A percentile compares a stretch with the other conserved stretches of the same genome.
Conservation (phyloP, 2,329 filamentous ascomycete genomes). For the Elsinoe batatas region DNA sequence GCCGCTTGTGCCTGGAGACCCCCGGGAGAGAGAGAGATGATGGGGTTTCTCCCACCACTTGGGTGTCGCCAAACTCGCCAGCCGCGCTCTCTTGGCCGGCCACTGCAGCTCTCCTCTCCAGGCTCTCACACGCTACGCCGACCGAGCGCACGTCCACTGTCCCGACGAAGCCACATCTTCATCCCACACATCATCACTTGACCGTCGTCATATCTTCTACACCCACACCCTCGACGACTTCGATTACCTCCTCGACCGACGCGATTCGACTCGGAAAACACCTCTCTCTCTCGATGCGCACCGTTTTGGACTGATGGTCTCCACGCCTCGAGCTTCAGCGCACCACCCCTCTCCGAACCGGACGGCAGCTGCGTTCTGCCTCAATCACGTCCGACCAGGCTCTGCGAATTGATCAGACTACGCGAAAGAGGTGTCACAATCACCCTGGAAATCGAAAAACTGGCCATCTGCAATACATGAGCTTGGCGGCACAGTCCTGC, state of each 20-base stretch:
- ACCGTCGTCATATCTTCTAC: conserved; percentile 1
- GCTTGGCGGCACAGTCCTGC: conserved; percentile 10
- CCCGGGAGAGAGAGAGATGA: too few relatives aligned
- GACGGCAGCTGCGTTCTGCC: conserved; percentile 10
- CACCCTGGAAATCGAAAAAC: neutral
- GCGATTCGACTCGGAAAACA: neutral
- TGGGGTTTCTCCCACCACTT: too few relatives aligned
- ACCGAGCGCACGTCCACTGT: conserved; percentile 5
- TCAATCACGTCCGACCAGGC: neutral
- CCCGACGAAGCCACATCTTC: conserved; percentile 1
- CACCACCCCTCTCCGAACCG: conserved; percentile 4
- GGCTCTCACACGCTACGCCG: neutral
- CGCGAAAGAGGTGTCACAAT: neutral
- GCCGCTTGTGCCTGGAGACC: neutral
- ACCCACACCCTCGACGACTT: neutral
- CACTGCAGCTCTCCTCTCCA: neutral
- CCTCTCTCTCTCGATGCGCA: conserved; percentile 2
- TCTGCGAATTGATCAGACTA: neutral
- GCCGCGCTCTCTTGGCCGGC: neutral
- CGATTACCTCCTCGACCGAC: neutral
- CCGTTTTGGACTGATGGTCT: conserved; percentile 4
- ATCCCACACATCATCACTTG: conserved; percentile 5
- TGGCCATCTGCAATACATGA: neutral
- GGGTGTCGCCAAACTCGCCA: too few relatives aligned
- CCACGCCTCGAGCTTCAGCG: conserved; percentile 1